A percentile compares a stretch with the other conserved stretches of the same genome.
Conservation (phyloP, 441 rosid genomes). For the Mallotus repandus region DNA sequence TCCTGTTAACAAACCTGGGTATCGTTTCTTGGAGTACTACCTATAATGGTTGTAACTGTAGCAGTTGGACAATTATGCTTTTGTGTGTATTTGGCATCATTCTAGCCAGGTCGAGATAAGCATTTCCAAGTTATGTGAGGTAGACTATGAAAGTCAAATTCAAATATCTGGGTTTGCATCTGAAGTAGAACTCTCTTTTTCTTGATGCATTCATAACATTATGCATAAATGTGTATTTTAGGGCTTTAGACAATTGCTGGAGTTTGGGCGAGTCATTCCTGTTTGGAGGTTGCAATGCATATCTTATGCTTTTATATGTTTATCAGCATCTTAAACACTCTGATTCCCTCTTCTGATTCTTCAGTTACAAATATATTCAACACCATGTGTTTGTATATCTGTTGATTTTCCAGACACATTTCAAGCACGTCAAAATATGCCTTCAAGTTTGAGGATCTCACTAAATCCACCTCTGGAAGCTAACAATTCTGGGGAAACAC, state of each 20-base stretch:
- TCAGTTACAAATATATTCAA: slow-evolving; percentile 3
- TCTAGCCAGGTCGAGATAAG: neutral
- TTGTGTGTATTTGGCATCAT: neutral
- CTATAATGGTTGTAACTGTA: neutral
- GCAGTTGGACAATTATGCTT: neutral
- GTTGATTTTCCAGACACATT: slow-evolving; percentile 50
- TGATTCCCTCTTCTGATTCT: slow-evolving; percentile 5
- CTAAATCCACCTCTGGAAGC: slow-evolving; percentile 34
- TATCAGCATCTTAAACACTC: neutral
- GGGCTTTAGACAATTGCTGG: neutral
- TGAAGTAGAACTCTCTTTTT: neutral
- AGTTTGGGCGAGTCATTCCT: neutral
- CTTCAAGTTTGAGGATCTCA: slow-evolving; percentile 41
- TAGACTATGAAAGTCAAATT: slow-evolving; percentile 8
- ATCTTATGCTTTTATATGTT: neutral
- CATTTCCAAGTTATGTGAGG: neutral
- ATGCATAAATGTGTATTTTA: too few relatives aligned
- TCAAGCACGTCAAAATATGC: slow-evolving; percentile 52
- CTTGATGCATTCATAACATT: neutral
- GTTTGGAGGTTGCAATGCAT: neutral
- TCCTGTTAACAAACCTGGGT: neutral
- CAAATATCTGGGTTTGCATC: neutral
- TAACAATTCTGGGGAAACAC: slow-evolving; percentile 31
- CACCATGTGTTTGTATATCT: slow-evolving; percentile 25
- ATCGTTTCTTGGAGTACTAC: neutral